Evolutionary conservation across 2,329 filamentous ascomycete genomes (phyloP), one percentile per base, ranked within the genome.

Genomic region (Colletotrichum tropicale): DNA sequence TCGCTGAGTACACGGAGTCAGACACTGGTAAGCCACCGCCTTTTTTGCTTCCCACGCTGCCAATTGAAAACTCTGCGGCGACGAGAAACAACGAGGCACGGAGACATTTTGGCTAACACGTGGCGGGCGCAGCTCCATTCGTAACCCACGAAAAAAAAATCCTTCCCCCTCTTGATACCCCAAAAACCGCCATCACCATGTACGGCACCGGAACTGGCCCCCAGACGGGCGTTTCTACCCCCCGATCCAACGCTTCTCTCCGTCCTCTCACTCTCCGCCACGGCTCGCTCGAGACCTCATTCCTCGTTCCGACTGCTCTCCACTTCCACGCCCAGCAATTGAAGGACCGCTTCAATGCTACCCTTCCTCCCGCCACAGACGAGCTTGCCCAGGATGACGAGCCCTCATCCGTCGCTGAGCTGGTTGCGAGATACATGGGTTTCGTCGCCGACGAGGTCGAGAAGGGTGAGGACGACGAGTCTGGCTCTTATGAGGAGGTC

Each of bases 371-470:
- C 81, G 95, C 97, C 74, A 99, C 98, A 84, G 97, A 99, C 84
- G 97, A 99, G 89, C 92, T 98, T 78, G 98, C 97, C 77, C 96
- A 96, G 84, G 98, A 99, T 89, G 97, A 99, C 81, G 98, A 99
- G 89, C 97, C 97, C n/a, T 98, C 97, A 48, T 99, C 98, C 28
- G 93, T 96, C 62, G 89, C 95, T 60, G 97, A 99, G 88, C 90
- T 99, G 76, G 95, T 99, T 36, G 96, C 95, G 77, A 93, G 96
- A 84, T 99, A 98, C 86, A 93, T 99, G 83, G 96, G 95, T 80
- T 98, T 95, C 84, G 91, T 98, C 76, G 96, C 96, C 78, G 89
- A 91, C 78, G 95, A 98, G 87, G 94, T 98, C 52, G 95, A 98
- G 71, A 95, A 98, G 81, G 96, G 95, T 72, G 97, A 98, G 83